Conservation (phyloP, 2,329 filamentous ascomycete species). For the Thielaviopsis cerberus region DNA sequence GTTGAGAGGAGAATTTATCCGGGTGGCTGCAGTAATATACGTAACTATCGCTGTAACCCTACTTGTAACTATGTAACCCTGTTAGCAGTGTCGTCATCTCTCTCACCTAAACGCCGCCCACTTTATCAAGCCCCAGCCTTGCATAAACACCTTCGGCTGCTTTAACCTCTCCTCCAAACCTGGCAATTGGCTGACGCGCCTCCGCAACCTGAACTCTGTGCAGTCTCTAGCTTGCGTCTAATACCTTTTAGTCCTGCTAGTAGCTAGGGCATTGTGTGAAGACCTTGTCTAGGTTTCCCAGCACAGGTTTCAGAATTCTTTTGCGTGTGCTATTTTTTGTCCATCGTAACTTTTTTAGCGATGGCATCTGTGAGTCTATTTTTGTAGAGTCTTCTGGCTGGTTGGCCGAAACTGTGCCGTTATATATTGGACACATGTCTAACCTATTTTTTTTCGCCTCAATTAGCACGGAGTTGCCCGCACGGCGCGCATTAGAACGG, state of each 20-base stretch:
- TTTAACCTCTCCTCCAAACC: not conserved
- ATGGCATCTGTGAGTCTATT: not conserved
- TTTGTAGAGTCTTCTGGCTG: not conserved
- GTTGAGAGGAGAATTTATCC: too few species aligned
- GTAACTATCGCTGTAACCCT: not conserved
- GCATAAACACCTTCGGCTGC: not conserved
- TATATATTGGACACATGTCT: not conserved
- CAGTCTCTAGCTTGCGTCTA: too few species aligned
- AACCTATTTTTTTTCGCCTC: not conserved
- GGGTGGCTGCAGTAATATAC: too few species aligned
- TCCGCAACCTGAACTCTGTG: not conserved
- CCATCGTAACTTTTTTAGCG: not conserved
- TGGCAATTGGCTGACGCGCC: not conserved
- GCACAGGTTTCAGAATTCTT: not conserved
- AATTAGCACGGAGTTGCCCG: slow-evolving; percentile 68
- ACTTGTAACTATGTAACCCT: not conserved
- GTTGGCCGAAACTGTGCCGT: too few species aligned
- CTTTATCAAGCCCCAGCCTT: not conserved
- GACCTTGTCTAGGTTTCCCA: not conserved
- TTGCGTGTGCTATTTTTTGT: not conserved
- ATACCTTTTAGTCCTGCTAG: too few species aligned
- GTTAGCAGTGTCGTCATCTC: not conserved
- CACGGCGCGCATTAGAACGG: slow-evolving; percentile 39
- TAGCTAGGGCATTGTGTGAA: not conserved
- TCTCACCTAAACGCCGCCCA: not conserved